Percentiles rank a stretch among this genome's conserved stretches.
These are phyloP conservation scores for Coemansia sp. DNA, from an alignment of 192 early-diverging fungal species.

Conservation along the genomic window DNA sequence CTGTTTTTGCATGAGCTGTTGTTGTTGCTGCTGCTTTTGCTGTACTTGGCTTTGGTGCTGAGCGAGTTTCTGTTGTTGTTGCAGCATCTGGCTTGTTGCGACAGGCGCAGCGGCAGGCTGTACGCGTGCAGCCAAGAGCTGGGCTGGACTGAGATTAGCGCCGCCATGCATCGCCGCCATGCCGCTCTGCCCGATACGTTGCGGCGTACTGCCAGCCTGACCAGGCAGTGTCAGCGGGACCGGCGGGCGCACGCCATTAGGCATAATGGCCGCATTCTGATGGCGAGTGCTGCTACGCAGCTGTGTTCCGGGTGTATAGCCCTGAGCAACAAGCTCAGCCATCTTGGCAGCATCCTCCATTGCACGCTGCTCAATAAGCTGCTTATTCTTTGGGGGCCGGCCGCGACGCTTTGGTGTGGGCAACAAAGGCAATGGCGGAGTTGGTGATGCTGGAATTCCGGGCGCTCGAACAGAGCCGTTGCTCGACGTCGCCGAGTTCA, in stretches of 20 bases:
- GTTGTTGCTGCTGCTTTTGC: conserved; percentile 9
- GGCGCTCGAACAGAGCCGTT: background rate
- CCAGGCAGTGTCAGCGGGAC: background rate
- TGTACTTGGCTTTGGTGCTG: background rate
- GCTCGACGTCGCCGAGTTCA: background rate
- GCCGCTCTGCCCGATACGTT: background rate
- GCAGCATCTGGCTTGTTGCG: background rate
- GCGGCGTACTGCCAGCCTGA: background rate
- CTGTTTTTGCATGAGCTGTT: conserved; percentile 12
- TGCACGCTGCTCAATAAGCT: conserved; percentile 45
- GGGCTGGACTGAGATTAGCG: background rate
- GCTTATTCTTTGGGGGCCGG: conserved; percentile 49
- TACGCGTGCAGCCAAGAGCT: conserved; percentile 2
- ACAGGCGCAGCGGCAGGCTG: background rate
- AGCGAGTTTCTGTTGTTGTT: background rate
- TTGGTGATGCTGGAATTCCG: background rate
- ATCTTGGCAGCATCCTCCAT: conserved; percentile 39
- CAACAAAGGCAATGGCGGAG: background rate
- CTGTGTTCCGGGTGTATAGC: background rate
- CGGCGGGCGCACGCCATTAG: conserved; percentile 5
- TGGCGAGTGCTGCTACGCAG: background rate
- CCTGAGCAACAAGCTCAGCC: conserved; percentile 21
- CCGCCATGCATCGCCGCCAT: background rate
- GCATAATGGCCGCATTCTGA: background rate
- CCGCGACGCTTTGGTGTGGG: conserved; percentile 37